These are phyloP conservation scores for Cucumis hystrix DNA, from an alignment of 306 rosid genomes.

Conservation along the genomic window DNA sequence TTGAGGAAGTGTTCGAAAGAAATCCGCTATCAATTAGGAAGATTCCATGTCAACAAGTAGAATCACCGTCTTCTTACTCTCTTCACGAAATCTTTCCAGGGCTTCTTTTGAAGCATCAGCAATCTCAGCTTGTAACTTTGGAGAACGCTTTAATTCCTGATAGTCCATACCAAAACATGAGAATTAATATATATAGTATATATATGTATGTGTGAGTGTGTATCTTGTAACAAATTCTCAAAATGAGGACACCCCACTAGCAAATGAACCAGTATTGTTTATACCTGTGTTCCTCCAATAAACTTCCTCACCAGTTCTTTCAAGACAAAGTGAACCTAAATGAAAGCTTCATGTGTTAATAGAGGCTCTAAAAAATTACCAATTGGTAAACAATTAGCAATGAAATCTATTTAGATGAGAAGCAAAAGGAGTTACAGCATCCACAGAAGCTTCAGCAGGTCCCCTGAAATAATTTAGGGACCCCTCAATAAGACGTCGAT, in stretches of 20 bases:
- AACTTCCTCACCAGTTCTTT: constrained; percentile 99
- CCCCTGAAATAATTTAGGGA: constrained; percentile 78
- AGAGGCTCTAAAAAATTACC: background rate
- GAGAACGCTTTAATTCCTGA: constrained; percentile 81
- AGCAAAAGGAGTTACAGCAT: constrained; percentile 50
- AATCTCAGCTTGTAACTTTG: constrained; percentile 71
- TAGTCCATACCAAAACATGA: background rate
- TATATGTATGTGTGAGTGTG: too few species aligned
- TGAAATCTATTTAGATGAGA: background rate
- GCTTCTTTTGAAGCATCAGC: constrained; percentile 69
- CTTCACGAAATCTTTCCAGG: constrained; percentile 81
- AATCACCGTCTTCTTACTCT: constrained; percentile 69
- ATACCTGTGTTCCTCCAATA: constrained; percentile 84
- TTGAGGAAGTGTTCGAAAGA: constrained; percentile 85
- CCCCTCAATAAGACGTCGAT: constrained; percentile 83
- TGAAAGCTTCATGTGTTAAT: constrained; percentile 6
- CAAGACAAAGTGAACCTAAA: constrained; percentile 83
- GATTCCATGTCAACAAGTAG: constrained; percentile 96
- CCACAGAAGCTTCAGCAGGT: constrained; percentile 97
- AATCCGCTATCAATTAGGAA: constrained; percentile 84
- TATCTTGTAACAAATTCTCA: background rate
- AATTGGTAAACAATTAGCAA: background rate
- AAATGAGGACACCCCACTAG: background rate
- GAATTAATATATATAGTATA: too few species aligned
- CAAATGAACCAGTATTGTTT: background rate